Percentiles rank a stretch among this genome's conserved stretches.
phyloP scores from a whole-genome alignment of 2,329 filamentous ascomycete species.

The Hypoxylon sp. region DNA sequence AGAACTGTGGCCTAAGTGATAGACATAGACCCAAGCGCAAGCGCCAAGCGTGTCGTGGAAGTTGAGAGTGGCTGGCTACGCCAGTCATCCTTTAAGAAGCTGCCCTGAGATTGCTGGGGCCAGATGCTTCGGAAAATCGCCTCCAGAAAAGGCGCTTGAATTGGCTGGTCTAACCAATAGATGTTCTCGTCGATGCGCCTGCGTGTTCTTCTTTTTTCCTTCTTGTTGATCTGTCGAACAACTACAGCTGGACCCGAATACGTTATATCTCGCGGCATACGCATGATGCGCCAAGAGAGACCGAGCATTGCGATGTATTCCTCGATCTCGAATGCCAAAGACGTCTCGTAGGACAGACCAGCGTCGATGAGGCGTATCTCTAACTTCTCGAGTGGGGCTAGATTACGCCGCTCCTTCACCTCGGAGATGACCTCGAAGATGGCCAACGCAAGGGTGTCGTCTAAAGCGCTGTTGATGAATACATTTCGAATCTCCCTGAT shows the following conservation, averaged over 20 bases:
- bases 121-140: slow-evolving; percentile 5
- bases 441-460: slow-evolving; percentile 7
- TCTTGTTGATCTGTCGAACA: neutral
- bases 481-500: neutral
- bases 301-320: slow-evolving; percentile 9
- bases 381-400: slow-evolving; percentile 1
- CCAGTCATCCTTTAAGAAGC: slow-evolving; percentile 2
- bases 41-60: neutral
- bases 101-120: slow-evolving; percentile 8
- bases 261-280: neutral
- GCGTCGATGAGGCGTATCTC: neutral
- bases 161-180: neutral
- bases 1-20: neutral
- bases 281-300: slow-evolving; percentile 13
- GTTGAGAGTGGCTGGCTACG: slow-evolving; percentile 7
- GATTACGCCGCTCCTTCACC: neutral
- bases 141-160: neutral
- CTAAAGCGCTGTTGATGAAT: slow-evolving; percentile 14
- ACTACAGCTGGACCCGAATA: neutral
- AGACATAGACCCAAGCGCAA: too few species aligned
- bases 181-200: neutral
- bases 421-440: slow-evolving; percentile 8
- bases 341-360: neutral
- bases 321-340: neutral
- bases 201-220: neutral